phyloP scores from a whole-genome alignment of 805 yeast genomes.

The Saturnispora sanitii region DNA sequence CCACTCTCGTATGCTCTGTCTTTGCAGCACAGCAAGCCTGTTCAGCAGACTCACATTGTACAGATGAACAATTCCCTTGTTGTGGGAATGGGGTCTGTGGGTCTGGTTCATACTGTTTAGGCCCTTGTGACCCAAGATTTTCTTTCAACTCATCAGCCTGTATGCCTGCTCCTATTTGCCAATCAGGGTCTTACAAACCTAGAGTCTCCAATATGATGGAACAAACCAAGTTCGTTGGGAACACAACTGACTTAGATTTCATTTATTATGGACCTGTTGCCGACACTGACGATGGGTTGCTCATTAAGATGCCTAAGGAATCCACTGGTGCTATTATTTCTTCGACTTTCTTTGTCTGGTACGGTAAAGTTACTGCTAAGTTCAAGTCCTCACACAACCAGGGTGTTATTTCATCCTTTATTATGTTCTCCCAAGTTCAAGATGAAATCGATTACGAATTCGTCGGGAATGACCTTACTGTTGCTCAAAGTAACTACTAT shows the following conservation, averaged over 20 bases:
- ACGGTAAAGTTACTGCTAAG: conserved; percentile 65
- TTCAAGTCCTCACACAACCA: conserved; percentile 62
- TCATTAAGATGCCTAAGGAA: conserved; percentile 71
- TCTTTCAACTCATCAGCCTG: conserved; percentile 63
- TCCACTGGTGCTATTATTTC: conserved; percentile 73
- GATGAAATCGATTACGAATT: conserved; percentile 89
- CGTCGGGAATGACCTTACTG: conserved; percentile 62
- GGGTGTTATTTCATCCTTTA: conserved; percentile 81
- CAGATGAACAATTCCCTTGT: conserved; percentile 64
- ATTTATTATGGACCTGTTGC: conserved; percentile 51
- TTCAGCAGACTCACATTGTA: conserved; percentile 50
- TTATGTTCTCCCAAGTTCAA: conserved; percentile 71
- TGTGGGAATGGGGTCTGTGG: conserved; percentile 58
- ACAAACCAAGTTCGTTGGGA: conserved; percentile 42
- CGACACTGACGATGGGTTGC: conserved; percentile 45
- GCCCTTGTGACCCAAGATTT: conserved; percentile 75
- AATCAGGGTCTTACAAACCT: conserved; percentile 35
- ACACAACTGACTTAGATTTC: conserved; percentile 60
- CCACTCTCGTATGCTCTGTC: not conserved
- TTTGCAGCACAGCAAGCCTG: conserved; percentile 30
- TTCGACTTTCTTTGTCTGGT: conserved; percentile 76
- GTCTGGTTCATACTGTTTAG: conserved; percentile 50
- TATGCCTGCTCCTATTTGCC: conserved; percentile 78
- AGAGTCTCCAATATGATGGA: conserved; percentile 22
- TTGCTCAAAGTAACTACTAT: conserved; percentile 73